phyloP scores from a whole-genome alignment of 352 stramenopile genomes.

The Phytopythium helicoides region DNA sequence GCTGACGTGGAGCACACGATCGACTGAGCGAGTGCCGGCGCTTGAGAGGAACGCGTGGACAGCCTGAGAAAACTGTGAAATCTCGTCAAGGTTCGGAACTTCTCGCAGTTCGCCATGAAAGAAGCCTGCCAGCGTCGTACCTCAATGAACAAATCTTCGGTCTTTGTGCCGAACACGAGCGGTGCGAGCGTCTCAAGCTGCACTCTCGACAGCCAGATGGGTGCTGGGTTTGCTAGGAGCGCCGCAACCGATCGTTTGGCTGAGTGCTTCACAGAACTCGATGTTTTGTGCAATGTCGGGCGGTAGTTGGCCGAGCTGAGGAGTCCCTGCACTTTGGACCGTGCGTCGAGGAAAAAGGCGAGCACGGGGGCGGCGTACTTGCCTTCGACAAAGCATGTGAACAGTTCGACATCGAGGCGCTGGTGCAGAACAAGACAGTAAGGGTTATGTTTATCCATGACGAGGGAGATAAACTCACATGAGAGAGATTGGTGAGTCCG shows the following conservation, averaged over 20 bases:
- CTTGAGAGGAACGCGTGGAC: constrained; percentile 35
- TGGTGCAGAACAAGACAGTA: constrained; percentile 4
- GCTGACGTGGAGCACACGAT: constrained; percentile 32
- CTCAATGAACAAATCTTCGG: constrained; percentile 43
- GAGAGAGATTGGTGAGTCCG: constrained; percentile 33
- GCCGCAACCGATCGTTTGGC: not conserved
- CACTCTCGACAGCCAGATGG: constrained; percentile 49
- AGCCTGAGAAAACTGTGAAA: constrained; percentile 38
- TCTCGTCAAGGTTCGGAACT: constrained; percentile 3
- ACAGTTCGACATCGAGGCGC: constrained; percentile 55
- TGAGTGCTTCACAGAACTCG: not conserved
- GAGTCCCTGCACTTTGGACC: constrained; percentile 27
- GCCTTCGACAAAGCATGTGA: constrained; percentile 55
- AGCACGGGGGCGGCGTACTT: constrained; percentile 43
- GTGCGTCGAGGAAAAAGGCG: constrained; percentile 50
- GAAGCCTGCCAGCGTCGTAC: constrained; percentile 18
- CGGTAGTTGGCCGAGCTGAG: constrained; percentile 24
- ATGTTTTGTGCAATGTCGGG: constrained; percentile 21
- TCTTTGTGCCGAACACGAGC: constrained; percentile 45
- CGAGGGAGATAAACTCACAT: no score
- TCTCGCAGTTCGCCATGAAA: no score
- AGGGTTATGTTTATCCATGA: no score
- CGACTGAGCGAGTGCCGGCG: constrained; percentile 9
- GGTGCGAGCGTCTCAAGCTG: constrained; percentile 44
- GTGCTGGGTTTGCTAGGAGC: constrained; percentile 8